A percentile compares a stretch with the other conserved stretches of the same genome.
Conservation (phyloP, 306 rosid genomes). For the Carpinus fangiana region DNA sequence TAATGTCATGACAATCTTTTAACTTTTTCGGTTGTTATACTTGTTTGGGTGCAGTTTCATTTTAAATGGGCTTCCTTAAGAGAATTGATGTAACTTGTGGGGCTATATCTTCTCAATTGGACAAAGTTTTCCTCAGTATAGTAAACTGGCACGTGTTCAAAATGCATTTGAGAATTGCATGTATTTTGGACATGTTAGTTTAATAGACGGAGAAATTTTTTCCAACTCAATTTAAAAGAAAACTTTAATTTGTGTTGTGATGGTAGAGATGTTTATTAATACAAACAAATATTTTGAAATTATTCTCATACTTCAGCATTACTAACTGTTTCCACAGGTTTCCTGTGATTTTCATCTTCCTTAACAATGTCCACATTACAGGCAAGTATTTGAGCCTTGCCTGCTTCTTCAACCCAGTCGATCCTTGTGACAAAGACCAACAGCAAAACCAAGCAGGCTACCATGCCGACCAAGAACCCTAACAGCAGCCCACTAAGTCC, state of each 20-base stretch:
- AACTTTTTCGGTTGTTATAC: neutral
- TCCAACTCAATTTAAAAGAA: too few species aligned
- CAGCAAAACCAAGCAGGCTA: constrained; percentile 45
- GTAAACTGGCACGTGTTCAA: too few species aligned
- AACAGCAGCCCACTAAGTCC: constrained; percentile 66
- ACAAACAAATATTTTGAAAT: neutral
- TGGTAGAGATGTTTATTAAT: neutral
- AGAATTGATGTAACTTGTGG: neutral
- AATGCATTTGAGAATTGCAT: too few species aligned
- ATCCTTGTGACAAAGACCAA: constrained; percentile 50
- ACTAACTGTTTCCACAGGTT: constrained; percentile 1
- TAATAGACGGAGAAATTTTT: too few species aligned
- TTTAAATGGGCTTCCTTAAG: neutral
- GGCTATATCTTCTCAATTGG: neutral
- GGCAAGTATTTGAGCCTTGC: constrained; percentile 53
- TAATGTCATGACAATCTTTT: neutral
- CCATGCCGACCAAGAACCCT: constrained; percentile 59
- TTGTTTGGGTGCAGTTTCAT: neutral
- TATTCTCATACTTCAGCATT: constrained; percentile 18
- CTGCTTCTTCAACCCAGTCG: constrained; percentile 64
- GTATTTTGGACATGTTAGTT: too few species aligned
- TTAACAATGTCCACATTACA: constrained; percentile 6
- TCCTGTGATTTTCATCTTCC: constrained; percentile 26
- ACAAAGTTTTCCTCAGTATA: too few species aligned
- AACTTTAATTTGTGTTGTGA: neutral